Percentiles rank a stretch among this genome's conserved stretches.
Evolutionary conservation across 2,329 filamentous ascomycete species (phyloP).

Genomic region (Talaromyces verruculosus): DNA sequence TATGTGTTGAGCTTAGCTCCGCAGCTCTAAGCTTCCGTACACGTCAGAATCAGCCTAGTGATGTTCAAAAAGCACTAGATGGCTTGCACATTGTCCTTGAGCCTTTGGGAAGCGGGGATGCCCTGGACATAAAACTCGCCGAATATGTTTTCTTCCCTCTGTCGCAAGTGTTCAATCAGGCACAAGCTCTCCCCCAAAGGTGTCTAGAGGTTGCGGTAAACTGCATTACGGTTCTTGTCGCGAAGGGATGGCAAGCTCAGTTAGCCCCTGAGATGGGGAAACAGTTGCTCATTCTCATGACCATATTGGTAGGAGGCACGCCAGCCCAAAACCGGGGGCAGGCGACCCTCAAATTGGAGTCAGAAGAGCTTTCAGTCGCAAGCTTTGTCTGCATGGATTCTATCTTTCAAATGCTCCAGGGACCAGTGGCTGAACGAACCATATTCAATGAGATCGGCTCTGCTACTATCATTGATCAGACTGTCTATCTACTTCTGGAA

Average conservation of each 20-base stretch:
- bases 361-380: slow-evolving; percentile 73
- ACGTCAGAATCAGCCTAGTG: slow-evolving; percentile 45
- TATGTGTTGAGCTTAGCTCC: slow-evolving; percentile 60
- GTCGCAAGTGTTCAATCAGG: slow-evolving; percentile 77
- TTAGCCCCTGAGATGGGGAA: slow-evolving; percentile 70
- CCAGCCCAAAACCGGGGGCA: slow-evolving; percentile 52
- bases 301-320: slow-evolving; percentile 74
- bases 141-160: slow-evolving; percentile 96
- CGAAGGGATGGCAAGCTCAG: slow-evolving; percentile 73
- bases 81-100: slow-evolving; percentile 42
- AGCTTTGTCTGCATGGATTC: slow-evolving; percentile 68
- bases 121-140: slow-evolving; percentile 75
- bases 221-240: slow-evolving; percentile 71
- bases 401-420: slow-evolving; percentile 62
- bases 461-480: slow-evolving; percentile 77
- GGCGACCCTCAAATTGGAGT: slow-evolving; percentile 35
- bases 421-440: slow-evolving; percentile 44
- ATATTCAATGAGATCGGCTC: slow-evolving; percentile 56
- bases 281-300: slow-evolving; percentile 81
- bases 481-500: slow-evolving; percentile 76
- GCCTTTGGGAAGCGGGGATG: slow-evolving; percentile 41
- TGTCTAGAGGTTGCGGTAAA: slow-evolving; percentile 71
- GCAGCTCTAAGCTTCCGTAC: slow-evolving; percentile 53
- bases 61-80: slow-evolving; percentile 52
- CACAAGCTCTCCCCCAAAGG: slow-evolving; percentile 68